phyloP scores from a whole-genome alignment of 805 yeast species.

The Wickerhamomyces strasburgensis region DNA sequence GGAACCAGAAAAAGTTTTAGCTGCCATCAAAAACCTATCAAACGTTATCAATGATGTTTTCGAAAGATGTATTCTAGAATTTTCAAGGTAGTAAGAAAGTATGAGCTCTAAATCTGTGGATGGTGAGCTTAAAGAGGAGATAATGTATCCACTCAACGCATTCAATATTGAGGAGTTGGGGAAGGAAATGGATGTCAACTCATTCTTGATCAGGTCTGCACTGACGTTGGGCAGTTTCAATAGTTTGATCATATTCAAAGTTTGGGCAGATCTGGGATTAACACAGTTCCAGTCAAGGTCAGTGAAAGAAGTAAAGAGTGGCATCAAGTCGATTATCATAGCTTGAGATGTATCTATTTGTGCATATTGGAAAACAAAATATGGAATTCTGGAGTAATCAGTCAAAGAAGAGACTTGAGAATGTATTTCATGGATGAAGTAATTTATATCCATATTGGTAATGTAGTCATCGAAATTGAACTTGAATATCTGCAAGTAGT shows the following conservation, averaged over 20 bases:
- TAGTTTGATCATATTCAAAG: conserved; percentile 9
- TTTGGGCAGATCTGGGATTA: conserved; percentile 6
- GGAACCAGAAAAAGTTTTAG: conserved; percentile 5
- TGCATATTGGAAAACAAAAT: conserved; percentile 12
- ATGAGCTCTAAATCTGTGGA: conserved; percentile 3
- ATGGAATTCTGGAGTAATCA: conserved; percentile 10
- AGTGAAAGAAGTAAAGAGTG: neutral
- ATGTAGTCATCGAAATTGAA: conserved; percentile 17
- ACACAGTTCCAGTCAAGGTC: conserved; percentile 17
- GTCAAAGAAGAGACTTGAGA: conserved; percentile 1
- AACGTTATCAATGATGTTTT: conserved; percentile 2
- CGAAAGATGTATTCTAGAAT: neutral
- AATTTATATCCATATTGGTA: conserved; percentile 10
- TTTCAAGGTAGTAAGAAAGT: conserved; percentile 6
- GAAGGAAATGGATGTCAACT: conserved; percentile 9
- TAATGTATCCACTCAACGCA: conserved; percentile 11
- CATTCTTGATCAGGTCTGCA: conserved; percentile 11
- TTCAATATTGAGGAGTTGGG: conserved; percentile 15
- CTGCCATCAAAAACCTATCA: conserved; percentile 8
- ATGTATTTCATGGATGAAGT: conserved; percentile 9
- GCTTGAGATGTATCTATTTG: conserved; percentile 8
- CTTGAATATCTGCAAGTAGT: conserved; percentile 12
- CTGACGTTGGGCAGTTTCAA: conserved; percentile 13
- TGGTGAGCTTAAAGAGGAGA: neutral
- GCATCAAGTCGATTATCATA: conserved; percentile 6